Conservation (phyloP, 805 yeast genomes). For the Saccharomyces paradoxus region DNA sequence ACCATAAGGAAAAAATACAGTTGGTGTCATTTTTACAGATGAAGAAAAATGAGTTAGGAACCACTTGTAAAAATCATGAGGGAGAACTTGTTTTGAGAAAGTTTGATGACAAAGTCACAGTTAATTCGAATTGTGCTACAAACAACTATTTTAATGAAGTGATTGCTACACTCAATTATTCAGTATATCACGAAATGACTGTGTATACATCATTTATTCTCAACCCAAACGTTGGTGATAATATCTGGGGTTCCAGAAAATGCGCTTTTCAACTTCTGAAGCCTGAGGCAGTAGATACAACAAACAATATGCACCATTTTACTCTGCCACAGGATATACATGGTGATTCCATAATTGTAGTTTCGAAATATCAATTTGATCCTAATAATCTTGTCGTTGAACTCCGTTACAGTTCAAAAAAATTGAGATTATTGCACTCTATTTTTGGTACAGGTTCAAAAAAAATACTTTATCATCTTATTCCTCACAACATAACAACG, state of each 20-base stretch:
- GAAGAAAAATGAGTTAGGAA: not conserved
- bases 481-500: not conserved
- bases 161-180: not conserved
- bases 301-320: not conserved
- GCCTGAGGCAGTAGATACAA: not conserved
- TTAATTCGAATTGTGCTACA: not conserved
- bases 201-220: not conserved
- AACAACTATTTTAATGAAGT: not conserved
- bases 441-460: not conserved
- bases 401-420: not conserved
- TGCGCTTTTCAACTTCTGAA: not conserved
- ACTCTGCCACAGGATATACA: not conserved
- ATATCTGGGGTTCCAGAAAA: not conserved
- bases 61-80: not conserved
- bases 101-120: not conserved
- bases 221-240: not conserved
- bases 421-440: not conserved
- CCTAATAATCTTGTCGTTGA: not conserved
- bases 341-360: not conserved
- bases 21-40: not conserved
- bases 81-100: not conserved
- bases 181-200: not conserved
- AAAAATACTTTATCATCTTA: not conserved
- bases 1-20: not conserved
- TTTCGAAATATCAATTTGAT: not conserved